A percentile compares a stretch with the other conserved stretches of the same genome.
Conservation (phyloP, 2,329 filamentous ascomycete species). For the Pyrenophora seminiperda region DNA sequence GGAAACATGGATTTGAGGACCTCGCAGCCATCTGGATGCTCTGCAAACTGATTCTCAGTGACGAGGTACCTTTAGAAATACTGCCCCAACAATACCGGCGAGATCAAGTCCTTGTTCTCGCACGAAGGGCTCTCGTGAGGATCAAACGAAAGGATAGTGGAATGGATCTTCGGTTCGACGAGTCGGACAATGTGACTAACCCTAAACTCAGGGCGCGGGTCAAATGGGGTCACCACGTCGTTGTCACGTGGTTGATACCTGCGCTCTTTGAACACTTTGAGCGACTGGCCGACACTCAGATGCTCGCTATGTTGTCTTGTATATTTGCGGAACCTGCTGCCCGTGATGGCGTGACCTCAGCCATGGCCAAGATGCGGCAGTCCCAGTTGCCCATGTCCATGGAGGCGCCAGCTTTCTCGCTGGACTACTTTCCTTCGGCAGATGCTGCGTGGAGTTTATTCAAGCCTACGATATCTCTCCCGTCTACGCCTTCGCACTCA, state of each 20-base stretch:
- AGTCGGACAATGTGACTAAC: slow-evolving; percentile 47
- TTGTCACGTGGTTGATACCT: slow-evolving; percentile 63
- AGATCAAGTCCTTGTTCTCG: slow-evolving; percentile 71
- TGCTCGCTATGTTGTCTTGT: slow-evolving; percentile 69
- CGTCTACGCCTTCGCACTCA: slow-evolving; percentile 40
- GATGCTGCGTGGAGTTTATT: slow-evolving; percentile 53
- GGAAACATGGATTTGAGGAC: slow-evolving; percentile 71
- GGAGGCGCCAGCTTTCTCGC: slow-evolving; percentile 52
- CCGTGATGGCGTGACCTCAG: slow-evolving; percentile 47
- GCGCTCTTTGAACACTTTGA: slow-evolving; percentile 66
- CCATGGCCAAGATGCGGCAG: slow-evolving; percentile 45
- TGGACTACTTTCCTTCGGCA: slow-evolving; percentile 54
- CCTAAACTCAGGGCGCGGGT: slow-evolving; percentile 52
- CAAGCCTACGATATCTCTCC: slow-evolving; percentile 44
- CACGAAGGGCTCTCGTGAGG: slow-evolving; percentile 63
- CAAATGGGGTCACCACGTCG: slow-evolving; percentile 63
- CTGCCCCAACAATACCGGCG: slow-evolving; percentile 60
- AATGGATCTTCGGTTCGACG: slow-evolving; percentile 55
- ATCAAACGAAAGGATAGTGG: slow-evolving; percentile 57
- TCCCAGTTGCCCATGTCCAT: slow-evolving; percentile 49
- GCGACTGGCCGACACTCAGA: slow-evolving; percentile 64
- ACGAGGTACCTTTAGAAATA: slow-evolving; percentile 73
- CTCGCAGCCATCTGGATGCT: slow-evolving; percentile 84
- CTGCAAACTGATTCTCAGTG: slow-evolving; percentile 74
- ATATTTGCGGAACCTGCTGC: slow-evolving; percentile 59